A percentile compares a stretch with the other conserved stretches of the same genome.
These are phyloP conservation scores for Thymus mandschuricus DNA, from an alignment of 257 asterid genomes.

Conservation along the genomic window DNA sequence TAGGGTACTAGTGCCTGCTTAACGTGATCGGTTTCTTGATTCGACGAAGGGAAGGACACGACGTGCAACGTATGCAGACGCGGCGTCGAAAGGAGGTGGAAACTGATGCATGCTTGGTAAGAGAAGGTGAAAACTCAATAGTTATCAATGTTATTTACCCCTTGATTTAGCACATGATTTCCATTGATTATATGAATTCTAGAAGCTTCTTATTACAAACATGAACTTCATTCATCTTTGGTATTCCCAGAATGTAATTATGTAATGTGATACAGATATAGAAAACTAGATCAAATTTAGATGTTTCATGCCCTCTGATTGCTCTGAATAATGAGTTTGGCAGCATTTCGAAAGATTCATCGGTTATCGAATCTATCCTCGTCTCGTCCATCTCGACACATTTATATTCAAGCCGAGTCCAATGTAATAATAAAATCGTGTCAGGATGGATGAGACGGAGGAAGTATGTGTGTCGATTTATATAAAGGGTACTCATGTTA, in stretches of 20 bases:
- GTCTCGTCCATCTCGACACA: too few species aligned
- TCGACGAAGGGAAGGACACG: slow-evolving; percentile 17
- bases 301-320: too few species aligned
- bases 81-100: slow-evolving; percentile 1
- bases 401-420: too few species aligned
- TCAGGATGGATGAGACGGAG: too few species aligned
- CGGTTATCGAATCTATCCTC: too few species aligned
- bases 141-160: not conserved
- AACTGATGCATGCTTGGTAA: slow-evolving; percentile 1
- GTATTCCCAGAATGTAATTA: not conserved
- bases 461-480: too few species aligned
- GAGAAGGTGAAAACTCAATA: not conserved
- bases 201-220: slow-evolving; percentile 1
- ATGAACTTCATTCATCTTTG: not conserved
- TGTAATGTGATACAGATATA: not conserved
- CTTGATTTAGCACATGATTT: slow-evolving; percentile 18
- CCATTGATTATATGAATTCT: slow-evolving; percentile 15
- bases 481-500: too few species aligned
- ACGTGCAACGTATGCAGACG: not conserved
- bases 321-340: too few species aligned
- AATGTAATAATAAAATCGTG: too few species aligned
- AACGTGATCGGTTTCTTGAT: slow-evolving; percentile 22
- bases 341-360: too few species aligned
- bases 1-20: slow-evolving; percentile 66
- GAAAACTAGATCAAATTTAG: too few species aligned